Percentiles rank a stretch among this genome's conserved stretches.
Conservation (phyloP, 2,329 filamentous ascomycete species). For the Trichophyton verrucosum region DNA sequence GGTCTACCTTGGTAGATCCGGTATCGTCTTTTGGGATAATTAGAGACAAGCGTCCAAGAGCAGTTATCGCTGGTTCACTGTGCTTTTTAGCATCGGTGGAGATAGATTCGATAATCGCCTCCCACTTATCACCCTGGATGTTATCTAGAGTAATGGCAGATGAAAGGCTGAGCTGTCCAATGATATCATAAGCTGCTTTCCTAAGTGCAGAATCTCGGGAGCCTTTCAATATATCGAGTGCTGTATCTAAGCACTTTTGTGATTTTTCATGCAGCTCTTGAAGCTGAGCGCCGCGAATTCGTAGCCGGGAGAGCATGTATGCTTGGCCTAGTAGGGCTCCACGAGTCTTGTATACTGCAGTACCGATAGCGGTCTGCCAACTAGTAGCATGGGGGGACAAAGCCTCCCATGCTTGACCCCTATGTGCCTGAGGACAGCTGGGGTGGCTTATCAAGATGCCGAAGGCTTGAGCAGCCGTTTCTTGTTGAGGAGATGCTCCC, state of each 20-base stretch:
- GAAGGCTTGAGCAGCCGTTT: constrained; percentile 55
- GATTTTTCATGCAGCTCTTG: constrained; percentile 27
- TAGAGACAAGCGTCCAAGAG: constrained; percentile 60
- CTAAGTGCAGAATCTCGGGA: constrained; percentile 45
- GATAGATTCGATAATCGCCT: constrained; percentile 50
- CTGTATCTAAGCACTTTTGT: constrained; percentile 31
- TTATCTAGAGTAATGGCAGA: constrained; percentile 34
- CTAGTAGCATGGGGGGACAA: constrained; percentile 14
- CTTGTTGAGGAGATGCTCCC: constrained; percentile 29
- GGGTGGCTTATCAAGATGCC: constrained; percentile 64
- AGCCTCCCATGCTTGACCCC: neutral
- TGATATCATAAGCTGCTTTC: constrained; percentile 44
- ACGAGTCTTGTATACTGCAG: constrained; percentile 46
- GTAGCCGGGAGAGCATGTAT: constrained; percentile 45
- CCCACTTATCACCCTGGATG: constrained; percentile 22
- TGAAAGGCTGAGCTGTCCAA: constrained; percentile 52
- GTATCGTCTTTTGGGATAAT: constrained; percentile 35
- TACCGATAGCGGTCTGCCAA: constrained; percentile 50
- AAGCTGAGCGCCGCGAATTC: constrained; percentile 35
- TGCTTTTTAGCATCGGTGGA: constrained; percentile 61
- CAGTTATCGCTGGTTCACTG: constrained; percentile 68
- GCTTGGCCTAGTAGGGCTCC: constrained; percentile 48
- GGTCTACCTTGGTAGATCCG: constrained; percentile 24
- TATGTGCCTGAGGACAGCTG: constrained; percentile 17
- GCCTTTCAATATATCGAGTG: constrained; percentile 42